phyloP scores from a whole-genome alignment of 768 basidiomycete genomes.

The Phaeotremella skinneri region DNA sequence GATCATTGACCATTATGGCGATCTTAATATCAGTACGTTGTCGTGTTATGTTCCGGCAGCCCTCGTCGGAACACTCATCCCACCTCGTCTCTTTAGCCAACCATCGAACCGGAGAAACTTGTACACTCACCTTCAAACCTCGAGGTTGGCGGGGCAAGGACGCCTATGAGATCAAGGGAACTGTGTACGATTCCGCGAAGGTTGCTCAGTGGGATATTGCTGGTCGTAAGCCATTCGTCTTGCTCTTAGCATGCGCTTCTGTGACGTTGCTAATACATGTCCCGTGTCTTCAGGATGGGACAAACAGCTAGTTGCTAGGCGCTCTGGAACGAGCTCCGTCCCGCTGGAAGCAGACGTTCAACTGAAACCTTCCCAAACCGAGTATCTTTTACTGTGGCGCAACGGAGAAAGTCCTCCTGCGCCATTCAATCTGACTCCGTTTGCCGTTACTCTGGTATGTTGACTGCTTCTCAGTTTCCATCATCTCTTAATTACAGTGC shows the following conservation, averaged over 20 bases:
- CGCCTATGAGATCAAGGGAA: constrained; percentile 87
- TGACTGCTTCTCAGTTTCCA: neutral
- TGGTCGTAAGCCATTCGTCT: constrained; percentile 57
- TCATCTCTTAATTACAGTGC: neutral
- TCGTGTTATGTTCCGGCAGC: neutral
- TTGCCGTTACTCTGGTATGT: constrained; percentile 70
- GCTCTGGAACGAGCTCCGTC: constrained; percentile 58
- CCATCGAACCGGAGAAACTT: constrained; percentile 83
- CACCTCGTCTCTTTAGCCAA: constrained; percentile 63
- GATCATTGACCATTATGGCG: constrained; percentile 88
- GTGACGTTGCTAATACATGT: neutral
- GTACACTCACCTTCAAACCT: constrained; percentile 90
- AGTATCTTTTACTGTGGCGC: constrained; percentile 85
- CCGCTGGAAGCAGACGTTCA: constrained; percentile 38
- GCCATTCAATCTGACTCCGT: constrained; percentile 94
- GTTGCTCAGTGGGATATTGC: constrained; percentile 80
- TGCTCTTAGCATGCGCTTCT: neutral
- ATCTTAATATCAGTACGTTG: constrained; percentile 72
- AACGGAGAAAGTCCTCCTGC: constrained; percentile 78
- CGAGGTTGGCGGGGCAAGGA: constrained; percentile 90
- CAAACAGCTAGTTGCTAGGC: constrained; percentile 83
- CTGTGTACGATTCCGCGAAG: constrained; percentile 67
- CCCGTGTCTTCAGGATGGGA: constrained; percentile 62
- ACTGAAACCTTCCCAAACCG: constrained; percentile 54
- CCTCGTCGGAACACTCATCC: neutral